Percentiles rank a stretch among this genome's conserved stretches.
phyloP scores from a whole-genome alignment of 2,329 filamentous ascomycete species.

The Uncinocarpus reesii region DNA sequence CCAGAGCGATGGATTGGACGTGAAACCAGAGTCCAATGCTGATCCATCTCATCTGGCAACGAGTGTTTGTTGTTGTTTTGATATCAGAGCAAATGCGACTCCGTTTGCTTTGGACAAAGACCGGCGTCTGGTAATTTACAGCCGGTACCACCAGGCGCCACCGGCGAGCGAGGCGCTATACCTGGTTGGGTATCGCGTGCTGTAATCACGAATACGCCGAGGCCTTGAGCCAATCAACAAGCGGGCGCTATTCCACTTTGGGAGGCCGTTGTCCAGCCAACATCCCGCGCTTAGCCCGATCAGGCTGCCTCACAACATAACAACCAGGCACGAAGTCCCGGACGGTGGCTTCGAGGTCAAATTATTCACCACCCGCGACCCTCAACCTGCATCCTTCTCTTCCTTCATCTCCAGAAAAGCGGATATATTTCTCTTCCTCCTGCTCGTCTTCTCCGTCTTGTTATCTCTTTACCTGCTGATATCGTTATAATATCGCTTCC shows the following conservation, averaged over 20 bases:
- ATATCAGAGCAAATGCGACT: background rate
- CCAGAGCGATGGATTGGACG: too few relatives aligned
- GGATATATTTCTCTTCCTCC: background rate
- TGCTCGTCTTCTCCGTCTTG: background rate
- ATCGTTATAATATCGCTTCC: constrained; percentile 5
- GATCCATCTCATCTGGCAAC: too few relatives aligned
- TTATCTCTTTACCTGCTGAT: background rate
- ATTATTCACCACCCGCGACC: background rate
- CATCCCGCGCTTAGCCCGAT: constrained; percentile 25
- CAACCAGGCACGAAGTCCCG: constrained; percentile 18
- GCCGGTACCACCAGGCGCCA: too few relatives aligned
- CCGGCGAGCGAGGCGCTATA: background rate
- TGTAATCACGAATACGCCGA: background rate
- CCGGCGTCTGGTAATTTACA: background rate
- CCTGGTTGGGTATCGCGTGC: background rate
- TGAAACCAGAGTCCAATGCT: too few relatives aligned
- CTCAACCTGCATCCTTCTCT: constrained; percentile 3
- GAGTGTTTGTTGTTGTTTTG: constrained; percentile 12
- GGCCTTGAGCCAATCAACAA: background rate
- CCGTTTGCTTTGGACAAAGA: constrained; percentile 5
- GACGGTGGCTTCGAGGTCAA: background rate
- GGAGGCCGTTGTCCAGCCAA: constrained; percentile 33
- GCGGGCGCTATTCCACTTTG: constrained; percentile 2
- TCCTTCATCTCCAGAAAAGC: background rate
- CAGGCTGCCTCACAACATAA: constrained; percentile 31